These are phyloP conservation scores for Cardamine occulta DNA, from an alignment of 345 rosid genomes.

Conservation along the genomic window DNA sequence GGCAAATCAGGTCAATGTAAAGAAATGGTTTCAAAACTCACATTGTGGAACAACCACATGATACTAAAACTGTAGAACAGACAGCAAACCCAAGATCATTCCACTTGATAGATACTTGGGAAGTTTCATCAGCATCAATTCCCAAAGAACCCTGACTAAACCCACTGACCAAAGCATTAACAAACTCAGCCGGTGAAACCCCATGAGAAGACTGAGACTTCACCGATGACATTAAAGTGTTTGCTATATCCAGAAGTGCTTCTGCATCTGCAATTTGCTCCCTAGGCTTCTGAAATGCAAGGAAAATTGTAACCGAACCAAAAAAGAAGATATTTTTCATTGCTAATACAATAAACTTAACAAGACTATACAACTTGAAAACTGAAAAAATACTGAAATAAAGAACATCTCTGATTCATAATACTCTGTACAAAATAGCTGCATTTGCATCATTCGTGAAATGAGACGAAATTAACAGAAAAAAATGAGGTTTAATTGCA, in stretches of 20 bases:
- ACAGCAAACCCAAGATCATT: conserved; percentile 67
- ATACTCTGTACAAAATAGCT: background rate
- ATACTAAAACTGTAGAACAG: conserved; percentile 55
- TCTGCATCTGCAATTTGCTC: conserved; percentile 97
- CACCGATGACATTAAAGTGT: conserved; percentile 67
- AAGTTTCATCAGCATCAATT: conserved; percentile 46
- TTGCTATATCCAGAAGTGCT: conserved; percentile 73
- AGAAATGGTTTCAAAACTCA: conserved; percentile 47
- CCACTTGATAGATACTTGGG: conserved; percentile 64
- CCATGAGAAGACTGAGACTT: conserved; percentile 71
- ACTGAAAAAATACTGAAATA: background rate
- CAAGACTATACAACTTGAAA: background rate
- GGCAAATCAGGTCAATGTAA: background rate
- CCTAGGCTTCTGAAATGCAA: conserved; percentile 77
- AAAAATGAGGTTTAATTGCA: background rate
- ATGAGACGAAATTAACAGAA: background rate
- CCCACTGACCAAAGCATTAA: conserved; percentile 52
- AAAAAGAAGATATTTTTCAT: background rate
- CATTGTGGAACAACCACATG: conserved; percentile 76
- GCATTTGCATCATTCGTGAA: background rate
- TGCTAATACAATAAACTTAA: background rate
- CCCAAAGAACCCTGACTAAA: conserved; percentile 53
- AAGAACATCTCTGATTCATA: background rate
- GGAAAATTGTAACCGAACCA: background rate
- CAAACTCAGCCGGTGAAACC: conserved; percentile 64